Base-by-base conservation (phyloP, 176 grass and related monocot species). In the Zizania latifolia region DNA sequence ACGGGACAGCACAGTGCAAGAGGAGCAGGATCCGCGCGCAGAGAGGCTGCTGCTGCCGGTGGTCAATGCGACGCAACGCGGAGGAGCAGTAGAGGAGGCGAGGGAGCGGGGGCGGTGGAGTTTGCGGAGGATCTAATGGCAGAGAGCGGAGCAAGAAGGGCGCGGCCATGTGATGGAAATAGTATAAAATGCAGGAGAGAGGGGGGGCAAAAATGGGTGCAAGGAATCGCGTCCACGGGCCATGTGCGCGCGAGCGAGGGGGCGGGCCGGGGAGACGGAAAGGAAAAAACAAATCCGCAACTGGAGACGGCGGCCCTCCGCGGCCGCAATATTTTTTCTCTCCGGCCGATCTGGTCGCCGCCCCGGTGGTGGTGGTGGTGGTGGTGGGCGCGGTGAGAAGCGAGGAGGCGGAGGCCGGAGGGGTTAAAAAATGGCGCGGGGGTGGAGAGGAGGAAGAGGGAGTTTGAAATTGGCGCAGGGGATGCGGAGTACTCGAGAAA, bases 161-260 rank as follows among this genome's bases (percentile, higher is more conserved):
- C 37, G 79, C 86, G 69, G 70, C 85, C 88, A 94, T 91, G 88
- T 94, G 88, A 77, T 26, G 71, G 45, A 60, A 86, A 78, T 80
- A 86, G 65, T 94, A 87, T 81, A 88, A 90, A 94, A 37, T 62
- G 81, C 22, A n/a, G n/a, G 7, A 16, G 70, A 82, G 61, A 73
- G 82, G 75, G 74, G 82, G 65, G 67, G 86, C 82, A 70, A 76
- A 84, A 77, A 71, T 83, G 72, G 80, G 85, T 81, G 85, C 74
- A 55, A 92, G 69, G 78, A 83, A 86, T 79, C 54, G 31, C 70
- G 61, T 39, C 68, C 80, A 85, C 60, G 68, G 82, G 56, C 83
- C 90, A 92, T 89, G 82, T 92, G 86, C 82, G 40, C 38, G 43
- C 72, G 13, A 22, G 23, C 36, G 71, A 77, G 67, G 44, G 65